phyloP scores from a whole-genome alignment of 164 flowering plant genomes.

The Liriodendron chinense region DNA sequence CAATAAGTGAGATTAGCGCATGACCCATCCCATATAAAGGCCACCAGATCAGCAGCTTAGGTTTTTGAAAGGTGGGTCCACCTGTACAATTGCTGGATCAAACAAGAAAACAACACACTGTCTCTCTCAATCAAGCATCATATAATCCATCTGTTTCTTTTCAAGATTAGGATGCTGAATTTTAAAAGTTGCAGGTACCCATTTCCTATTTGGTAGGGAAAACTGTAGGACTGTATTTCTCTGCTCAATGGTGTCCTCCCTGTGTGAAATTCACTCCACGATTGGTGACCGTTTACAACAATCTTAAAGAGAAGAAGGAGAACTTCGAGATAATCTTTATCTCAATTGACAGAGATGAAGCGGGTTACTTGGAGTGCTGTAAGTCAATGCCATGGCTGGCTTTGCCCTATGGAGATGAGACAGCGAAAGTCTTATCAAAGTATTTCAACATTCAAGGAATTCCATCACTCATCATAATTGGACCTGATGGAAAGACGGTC shows the following conservation, averaged over 20 bases:
- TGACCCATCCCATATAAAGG: neutral
- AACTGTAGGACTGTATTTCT: conserved; percentile 75
- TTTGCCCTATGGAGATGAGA: conserved; percentile 56
- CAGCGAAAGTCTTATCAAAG: conserved; percentile 35
- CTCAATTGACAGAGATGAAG: conserved; percentile 52
- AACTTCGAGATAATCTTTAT: conserved; percentile 64
- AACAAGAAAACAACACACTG: too few species aligned
- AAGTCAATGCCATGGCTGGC: conserved; percentile 76
- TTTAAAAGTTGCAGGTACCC: conserved; percentile 24
- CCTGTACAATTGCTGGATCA: neutral
- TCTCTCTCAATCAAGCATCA: neutral
- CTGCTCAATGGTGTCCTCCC: conserved; percentile 72
- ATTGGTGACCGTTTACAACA: conserved; percentile 51
- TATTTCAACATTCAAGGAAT: conserved; percentile 62
- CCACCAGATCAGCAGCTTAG: neutral
- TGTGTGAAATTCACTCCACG: conserved; percentile 56
- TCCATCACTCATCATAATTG: conserved; percentile 63
- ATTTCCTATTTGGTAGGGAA: conserved; percentile 51
- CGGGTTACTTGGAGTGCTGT: conserved; percentile 38
- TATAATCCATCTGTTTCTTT: neutral
- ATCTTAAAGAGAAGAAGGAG: conserved; percentile 40
- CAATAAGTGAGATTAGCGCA: too few species aligned
- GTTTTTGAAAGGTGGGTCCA: neutral
- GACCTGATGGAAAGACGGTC: conserved; percentile 77
- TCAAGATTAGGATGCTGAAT: conserved; percentile 4